A percentile compares a stretch with the other conserved stretches of the same genome.
Conservation (phyloP, 345 rosid genomes). For the Psidium guajava region DNA sequence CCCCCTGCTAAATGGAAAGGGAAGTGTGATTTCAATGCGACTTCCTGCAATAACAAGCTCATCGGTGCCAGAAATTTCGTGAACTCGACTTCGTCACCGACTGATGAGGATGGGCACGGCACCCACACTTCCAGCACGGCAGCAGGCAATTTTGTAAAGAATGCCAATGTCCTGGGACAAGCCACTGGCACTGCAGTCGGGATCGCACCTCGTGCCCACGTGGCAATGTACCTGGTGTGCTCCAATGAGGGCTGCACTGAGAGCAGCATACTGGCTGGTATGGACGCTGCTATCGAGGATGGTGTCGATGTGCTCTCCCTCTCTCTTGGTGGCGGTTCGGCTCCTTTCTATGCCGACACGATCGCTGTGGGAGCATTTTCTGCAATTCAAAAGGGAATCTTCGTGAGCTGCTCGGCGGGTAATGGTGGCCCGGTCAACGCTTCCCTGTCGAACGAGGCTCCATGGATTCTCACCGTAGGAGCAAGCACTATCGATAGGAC, state of each 20-base stretch:
- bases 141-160: slow-evolving; percentile 13
- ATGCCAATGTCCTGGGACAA: slow-evolving; percentile 16
- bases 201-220: slow-evolving; percentile 22
- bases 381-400: slow-evolving; percentile 21
- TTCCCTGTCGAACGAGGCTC: slow-evolving; percentile 31
- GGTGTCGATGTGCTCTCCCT: slow-evolving; percentile 31
- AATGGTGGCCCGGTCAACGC: slow-evolving; percentile 19
- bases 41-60: slow-evolving; percentile 28
- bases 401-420: slow-evolving; percentile 33
- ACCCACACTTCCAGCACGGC: slow-evolving; percentile 33
- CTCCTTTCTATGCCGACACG: slow-evolving; percentile 17
- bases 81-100: slow-evolving; percentile 5
- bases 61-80: slow-evolving; percentile 21
- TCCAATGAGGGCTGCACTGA: slow-evolving; percentile 8
- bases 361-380: slow-evolving; percentile 25
- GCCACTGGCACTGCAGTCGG: slow-evolving; percentile 27
- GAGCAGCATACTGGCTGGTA: slow-evolving; percentile 21
- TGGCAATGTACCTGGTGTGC: slow-evolving; percentile 32
- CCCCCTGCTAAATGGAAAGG: slow-evolving; percentile 32
- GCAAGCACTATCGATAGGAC: slow-evolving; percentile 33
- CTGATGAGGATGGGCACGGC: slow-evolving; percentile 33
- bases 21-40: slow-evolving; percentile 8
- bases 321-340: slow-evolving; percentile 16
- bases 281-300: slow-evolving; percentile 28
- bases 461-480: slow-evolving; percentile 33